A percentile compares a stretch with the other conserved stretches of the same genome.
Evolutionary conservation across 2,329 filamentous ascomycete species (phyloP).

Genomic region (Lachnellula occidentalis): DNA sequence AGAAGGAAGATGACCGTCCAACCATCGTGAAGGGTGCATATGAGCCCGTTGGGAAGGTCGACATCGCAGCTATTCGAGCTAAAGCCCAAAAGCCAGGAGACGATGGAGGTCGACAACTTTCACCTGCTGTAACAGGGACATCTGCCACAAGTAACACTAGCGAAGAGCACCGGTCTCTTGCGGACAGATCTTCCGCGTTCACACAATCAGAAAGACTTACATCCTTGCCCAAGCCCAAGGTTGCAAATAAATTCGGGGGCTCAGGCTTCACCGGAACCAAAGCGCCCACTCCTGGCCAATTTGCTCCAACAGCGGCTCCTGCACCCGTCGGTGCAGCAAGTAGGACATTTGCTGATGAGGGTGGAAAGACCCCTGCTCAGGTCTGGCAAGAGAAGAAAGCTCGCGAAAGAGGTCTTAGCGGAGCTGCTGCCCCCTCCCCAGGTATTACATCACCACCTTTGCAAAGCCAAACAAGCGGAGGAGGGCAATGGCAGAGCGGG

Average conservation of each 20-base stretch:
- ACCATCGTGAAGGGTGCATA: constrained; percentile 86
- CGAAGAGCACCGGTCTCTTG: constrained; percentile 53
- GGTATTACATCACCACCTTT: constrained; percentile 51
- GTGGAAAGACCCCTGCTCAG: constrained; percentile 94
- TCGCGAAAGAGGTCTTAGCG: constrained; percentile 59
- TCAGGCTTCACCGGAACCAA: constrained; percentile 81
- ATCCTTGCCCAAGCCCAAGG: constrained; percentile 87
- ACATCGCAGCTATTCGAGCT: constrained; percentile 89
- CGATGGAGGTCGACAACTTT: constrained; percentile 33
- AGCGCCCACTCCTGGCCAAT: constrained; percentile 69
- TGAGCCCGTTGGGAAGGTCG: constrained; percentile 91
- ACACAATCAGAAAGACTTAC: constrained; percentile 73
- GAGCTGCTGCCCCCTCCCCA: constrained; percentile 42
- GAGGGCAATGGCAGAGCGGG: constrained; percentile 79
- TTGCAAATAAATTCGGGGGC: constrained; percentile 79
- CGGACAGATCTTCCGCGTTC: constrained; percentile 75
- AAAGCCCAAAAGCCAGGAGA: constrained; percentile 62
- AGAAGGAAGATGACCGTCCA: constrained; percentile 70
- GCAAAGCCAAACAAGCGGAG: constrained; percentile 65
- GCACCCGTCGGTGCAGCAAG: constrained; percentile 72
- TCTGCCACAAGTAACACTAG: constrained; percentile 35
- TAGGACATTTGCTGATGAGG: constrained; percentile 89
- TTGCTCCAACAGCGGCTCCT: constrained; percentile 50
- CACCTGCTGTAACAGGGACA: constrained; percentile 39
- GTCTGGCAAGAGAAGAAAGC: constrained; percentile 98